Percentiles rank a stretch among this genome's conserved stretches.
Conservation (phyloP, 768 basidiomycete genomes). For the Russula brevipes region DNA sequence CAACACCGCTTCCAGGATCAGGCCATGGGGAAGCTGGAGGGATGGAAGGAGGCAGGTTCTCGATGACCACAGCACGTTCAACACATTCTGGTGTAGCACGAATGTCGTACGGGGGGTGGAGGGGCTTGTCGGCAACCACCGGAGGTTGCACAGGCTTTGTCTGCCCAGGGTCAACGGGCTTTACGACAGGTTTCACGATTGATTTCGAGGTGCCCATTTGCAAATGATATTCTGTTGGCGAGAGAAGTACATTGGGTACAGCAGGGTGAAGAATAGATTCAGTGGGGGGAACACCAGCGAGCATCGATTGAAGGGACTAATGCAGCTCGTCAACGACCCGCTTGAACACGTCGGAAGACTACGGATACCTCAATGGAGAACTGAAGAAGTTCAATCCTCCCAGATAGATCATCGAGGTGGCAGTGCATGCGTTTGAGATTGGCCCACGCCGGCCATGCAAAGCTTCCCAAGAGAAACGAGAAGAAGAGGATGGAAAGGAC, state of each 20-base stretch:
- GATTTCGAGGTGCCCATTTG: not conserved
- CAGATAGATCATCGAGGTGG: not conserved
- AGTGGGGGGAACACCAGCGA: not conserved
- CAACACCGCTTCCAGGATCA: not conserved
- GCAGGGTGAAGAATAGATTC: not conserved
- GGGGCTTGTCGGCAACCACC: not conserved
- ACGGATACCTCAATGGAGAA: constrained; percentile 1
- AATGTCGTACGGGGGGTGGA: not conserved
- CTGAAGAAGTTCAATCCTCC: constrained; percentile 4
- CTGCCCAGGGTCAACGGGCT: not conserved
- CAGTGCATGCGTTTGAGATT: constrained; percentile 1
- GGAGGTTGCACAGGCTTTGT: not conserved
- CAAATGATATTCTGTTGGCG: too few relatives aligned
- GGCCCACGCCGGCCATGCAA: constrained; percentile 1
- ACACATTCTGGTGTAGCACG: not conserved
- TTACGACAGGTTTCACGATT: not conserved
- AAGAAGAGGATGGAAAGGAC: not conserved
- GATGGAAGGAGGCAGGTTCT: too few relatives aligned
- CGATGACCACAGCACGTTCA: not conserved
- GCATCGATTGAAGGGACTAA: not conserved
- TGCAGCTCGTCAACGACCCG: not conserved
- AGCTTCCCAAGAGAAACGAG: not conserved
- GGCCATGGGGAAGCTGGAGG: not conserved
- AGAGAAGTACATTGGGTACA: not conserved
- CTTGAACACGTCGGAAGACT: not conserved